Base-by-base conservation (phyloP, 192 early-diverging fungal genomes). In the Linnemannia hyalina region DNA sequence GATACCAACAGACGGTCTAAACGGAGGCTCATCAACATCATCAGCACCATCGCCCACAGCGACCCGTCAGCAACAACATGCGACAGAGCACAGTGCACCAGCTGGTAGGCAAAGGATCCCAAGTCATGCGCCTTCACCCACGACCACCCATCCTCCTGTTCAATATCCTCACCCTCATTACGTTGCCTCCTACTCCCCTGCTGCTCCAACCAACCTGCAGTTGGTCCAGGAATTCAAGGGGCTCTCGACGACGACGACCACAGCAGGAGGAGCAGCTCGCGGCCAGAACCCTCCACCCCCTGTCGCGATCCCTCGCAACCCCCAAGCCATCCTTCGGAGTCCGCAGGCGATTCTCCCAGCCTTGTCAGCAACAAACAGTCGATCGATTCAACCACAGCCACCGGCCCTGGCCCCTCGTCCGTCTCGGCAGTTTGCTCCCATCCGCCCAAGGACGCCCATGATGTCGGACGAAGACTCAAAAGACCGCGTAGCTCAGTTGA, bases 111-210 rank as follows among this genome's bases (percentile, higher is more conserved):
- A 80, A 68, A 81, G 84, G 84, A 76, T 57, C 60, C 74, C 79
- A 18, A 79, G 63, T 78, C 68, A 73, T 72, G 69, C 70, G 78
- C 74, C 78, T 69, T 70, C 78, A 80, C 72, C 84, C 41, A 65
- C 60, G 26, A 65, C 60, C n/a, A 41, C 69, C 41, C 46, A 68
- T 76, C 75, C 54, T 38, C 49, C 84, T 74, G 38, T 74, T 73
- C 79, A 76, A 78, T 81, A 81, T 78, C 79, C 79, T 81, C 79
- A 86, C 76, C 75, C 79, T 68, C 79, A 80, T 74, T 86, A 86
- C 76, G 79, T 86, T 86, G 55, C 84, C 65, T 86, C 84, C 76
- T 86, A 79, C 82, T 83, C 78, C 72, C 73, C 84, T 83, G 57
- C 82, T 38, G 41, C 84, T 38, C 49, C 84, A 77, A 68, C 42